Base-by-base conservation (phyloP, 768 basidiomycete genomes). In the Gloeopeniophorella convolvens region DNA sequence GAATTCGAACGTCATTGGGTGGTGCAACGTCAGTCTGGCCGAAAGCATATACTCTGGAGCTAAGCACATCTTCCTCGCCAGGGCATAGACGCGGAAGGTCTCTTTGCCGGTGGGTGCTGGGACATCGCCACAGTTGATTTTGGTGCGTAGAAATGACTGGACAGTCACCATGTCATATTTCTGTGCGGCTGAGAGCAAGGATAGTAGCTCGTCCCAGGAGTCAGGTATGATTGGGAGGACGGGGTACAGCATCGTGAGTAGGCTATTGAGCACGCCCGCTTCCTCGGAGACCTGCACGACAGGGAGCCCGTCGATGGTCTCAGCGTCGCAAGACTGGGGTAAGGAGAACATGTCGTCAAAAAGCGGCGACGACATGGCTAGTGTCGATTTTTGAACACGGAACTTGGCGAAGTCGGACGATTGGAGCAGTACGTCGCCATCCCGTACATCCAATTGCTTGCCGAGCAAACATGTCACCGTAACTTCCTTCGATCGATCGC, bases 311-410 rank as follows among this genome's bases (percentile, higher is more conserved):
- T 52, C 18, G n/a, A 31, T 12, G 15, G n/a, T 5, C n/a, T 30
- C 32, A 5, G 26, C 16, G 18, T 42, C n/a, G 3, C 31, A 13
- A 20, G 62, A 24, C 31, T 44, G 49, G 13, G 58, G 60, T 13
- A 58, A 15, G 24, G 56, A 35, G 46, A 66, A 57, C 64, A 68
- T 65, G 51, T 59, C 59, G 20, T 40, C 46, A 48, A 66, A 68
- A 30, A 67, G 41, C 8, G 64, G 56, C 11, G 67, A 66, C 4
- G 63, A 60, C 26, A 58, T 51, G 21, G 55, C 32, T 26, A 69
- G 62, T 23, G 66, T 65, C 16, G 33, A 40, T 18, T 57, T 58
- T 46, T 60, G 61, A 20, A 64, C 62, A 28, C 49, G 58, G 52
- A 65, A 66, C 44, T 61, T 50, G 44, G 62, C 53, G 27, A 44